Base-by-base conservation (phyloP, 768 basidiomycete genomes). In the Auricularia heimuer region DNA sequence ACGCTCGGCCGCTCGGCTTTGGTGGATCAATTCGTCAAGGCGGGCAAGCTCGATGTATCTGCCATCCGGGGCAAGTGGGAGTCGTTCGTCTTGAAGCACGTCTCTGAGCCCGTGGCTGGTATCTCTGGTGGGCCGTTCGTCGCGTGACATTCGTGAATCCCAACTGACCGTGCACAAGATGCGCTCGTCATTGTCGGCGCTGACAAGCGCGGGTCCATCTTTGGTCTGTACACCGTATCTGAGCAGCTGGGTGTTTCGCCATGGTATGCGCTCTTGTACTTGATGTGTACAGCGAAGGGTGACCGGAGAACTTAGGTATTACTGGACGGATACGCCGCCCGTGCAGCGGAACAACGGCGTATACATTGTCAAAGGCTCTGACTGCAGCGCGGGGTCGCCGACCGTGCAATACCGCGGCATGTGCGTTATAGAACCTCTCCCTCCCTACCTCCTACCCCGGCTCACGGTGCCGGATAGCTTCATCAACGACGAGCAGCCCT, bases 301-400 rank as follows among this genome's bases (percentile, higher is more conserved):
- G 14, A 45, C 33, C 51, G 4, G 16, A 29, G 8, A 37, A 61
- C 35, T 34, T 63, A 64, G 72, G 71, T 73, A 66, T 63, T 87
- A 83, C 84, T 90, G 88, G 88, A 85, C 87, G n/a, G 88, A 90
- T 71, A 88, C 88, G n/a, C 85, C 85, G 7, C 78, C 81, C 1
- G 81, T 60, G 8, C 56, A 80, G 16, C 75, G 77, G 37, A 80
- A 85, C 42, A 71, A 76, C 11, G 72, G 81, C 42, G 66, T 89
- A 33, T 83, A 80, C 67, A 80, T 67, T 54, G 54, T 34, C 37
- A 42, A 58, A 33, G 44, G 61, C 42, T 35, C 67, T 10, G 44
- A 76, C 0, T 79, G 78, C 65, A 66, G 75, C 4, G 86, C 88
- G 73, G 87, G 85, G 51, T 70, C 78, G 16, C 87, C 88, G 2